Base-by-base conservation (phyloP, 352 stramenopile species). In the Phytopythium cucurbitacearum region DNA sequence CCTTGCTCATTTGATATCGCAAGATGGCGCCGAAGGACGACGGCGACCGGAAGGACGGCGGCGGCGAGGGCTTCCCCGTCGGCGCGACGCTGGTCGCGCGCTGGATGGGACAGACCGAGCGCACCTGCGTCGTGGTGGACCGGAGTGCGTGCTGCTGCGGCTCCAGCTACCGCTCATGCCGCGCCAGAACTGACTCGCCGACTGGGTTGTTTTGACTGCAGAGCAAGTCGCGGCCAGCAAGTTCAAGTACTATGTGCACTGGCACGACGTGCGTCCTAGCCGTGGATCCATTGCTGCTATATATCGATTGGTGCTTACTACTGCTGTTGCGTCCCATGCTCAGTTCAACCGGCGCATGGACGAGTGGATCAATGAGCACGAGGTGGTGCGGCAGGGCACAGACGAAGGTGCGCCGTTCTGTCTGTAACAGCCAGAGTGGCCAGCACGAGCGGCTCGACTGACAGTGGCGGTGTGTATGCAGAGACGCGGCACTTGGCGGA, bases 341-440 rank as follows among this genome's bases (percentile, higher is more conserved):
- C 42, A 92, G 84, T 90, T 90, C 53, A 95, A 95, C 57, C 82
- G 85, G 38, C 80, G 85, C 41, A 95, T 95, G 85, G 85, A 95
- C 66, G 80, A 91, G 49, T 95, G 85, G 85, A 91, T 95, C 64
- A 83, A 87, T 51, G 79, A 85, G 52, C 65, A 81, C 55, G 85
- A 95, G 53, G 80, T 95, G 52, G 70, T 92, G 37, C 79, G 82
- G 32, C 62, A 73, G 40, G 80, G 79, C 16, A 89, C 81, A 0
- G 81, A 92, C 16, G 77, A 91, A 59, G 65, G 65, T 66, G 40
- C 43, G 40, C 16, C 7, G 2, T 5, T 36, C 10, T 11, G 43
- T 12, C 21, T n/a, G 41, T 21, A 32, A 9, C 11, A 44, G 5
- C 40, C 13, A 44, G 7, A 15, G 11, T 28, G 16, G 40, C 40